Conservation (phyloP, 2,329 filamentous ascomycete genomes). For the Xylaria multiplex region DNA sequence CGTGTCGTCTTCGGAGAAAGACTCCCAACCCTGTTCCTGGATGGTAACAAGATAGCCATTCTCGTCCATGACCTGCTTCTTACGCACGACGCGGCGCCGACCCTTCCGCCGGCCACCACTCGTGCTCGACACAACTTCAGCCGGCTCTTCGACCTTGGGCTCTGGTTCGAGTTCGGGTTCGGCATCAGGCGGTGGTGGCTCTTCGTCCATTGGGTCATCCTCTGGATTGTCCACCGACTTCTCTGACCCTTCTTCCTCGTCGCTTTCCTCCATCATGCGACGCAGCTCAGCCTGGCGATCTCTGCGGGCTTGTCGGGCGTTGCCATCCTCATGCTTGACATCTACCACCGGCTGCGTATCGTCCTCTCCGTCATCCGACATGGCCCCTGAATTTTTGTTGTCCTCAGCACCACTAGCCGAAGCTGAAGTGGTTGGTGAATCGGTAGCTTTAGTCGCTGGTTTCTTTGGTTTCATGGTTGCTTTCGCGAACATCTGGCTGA, state of each 20-base stretch:
- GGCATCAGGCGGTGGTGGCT: conserved; percentile 31
- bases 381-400: conserved; percentile 33
- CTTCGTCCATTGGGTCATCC: conserved; percentile 47
- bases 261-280: conserved; percentile 51
- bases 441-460: conserved; percentile 36
- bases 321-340: conserved; percentile 41
- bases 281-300: conserved; percentile 47
- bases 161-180: conserved; percentile 42
- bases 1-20: conserved; percentile 50
- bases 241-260: conserved; percentile 44
- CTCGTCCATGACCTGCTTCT: conserved; percentile 51
- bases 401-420: conserved; percentile 38
- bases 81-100: conserved; percentile 47
- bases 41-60: conserved; percentile 51
- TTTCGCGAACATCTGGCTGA: conserved; percentile 51
- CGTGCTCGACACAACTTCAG: conserved; percentile 45
- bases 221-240: conserved; percentile 38
- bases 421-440: conserved; percentile 31
- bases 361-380: conserved; percentile 51
- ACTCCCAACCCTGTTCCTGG: conserved; percentile 50
- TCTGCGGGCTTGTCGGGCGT: conserved; percentile 41
- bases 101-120: conserved; percentile 47
- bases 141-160: conserved; percentile 43
- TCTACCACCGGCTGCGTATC: conserved; percentile 43
- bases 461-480: conserved; percentile 49